Evolutionary conservation across 2,329 filamentous ascomycete genomes (phyloP).

Genomic region (Fusarium sp.): DNA sequence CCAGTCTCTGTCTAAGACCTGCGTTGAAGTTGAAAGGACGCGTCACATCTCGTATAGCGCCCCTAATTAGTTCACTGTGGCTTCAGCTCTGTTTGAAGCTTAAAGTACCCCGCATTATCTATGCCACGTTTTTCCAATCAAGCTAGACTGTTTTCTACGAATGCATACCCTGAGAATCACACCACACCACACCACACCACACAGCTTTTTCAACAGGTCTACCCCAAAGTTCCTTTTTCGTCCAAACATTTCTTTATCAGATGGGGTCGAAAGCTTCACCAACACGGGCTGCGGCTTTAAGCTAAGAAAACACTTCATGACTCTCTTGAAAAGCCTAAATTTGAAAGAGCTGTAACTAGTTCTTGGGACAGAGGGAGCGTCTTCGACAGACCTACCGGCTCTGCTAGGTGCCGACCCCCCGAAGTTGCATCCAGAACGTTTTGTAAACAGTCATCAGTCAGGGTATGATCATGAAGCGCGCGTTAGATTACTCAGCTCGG

Average conservation of each 20-base stretch:
- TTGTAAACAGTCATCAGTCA: background rate
- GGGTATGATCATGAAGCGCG: background rate
- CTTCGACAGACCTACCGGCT: background rate
- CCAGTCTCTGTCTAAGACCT: background rate
- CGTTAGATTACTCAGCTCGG: background rate
- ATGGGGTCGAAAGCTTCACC: background rate
- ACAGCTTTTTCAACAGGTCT: no score
- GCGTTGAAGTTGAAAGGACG: background rate
- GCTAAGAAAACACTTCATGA: slow-evolving; percentile 2
- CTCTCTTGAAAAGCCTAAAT: background rate
- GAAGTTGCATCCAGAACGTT: background rate
- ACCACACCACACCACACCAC: no score
- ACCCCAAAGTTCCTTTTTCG: no score
- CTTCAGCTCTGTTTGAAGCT: background rate
- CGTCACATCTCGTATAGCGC: background rate
- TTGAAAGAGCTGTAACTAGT: background rate
- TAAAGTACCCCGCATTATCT: background rate
- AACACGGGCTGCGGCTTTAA: background rate
- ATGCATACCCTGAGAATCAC: background rate
- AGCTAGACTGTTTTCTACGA: no score
- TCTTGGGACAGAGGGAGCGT: background rate
- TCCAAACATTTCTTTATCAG: slow-evolving; percentile 4
- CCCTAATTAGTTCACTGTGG: background rate
- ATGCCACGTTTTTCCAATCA: background rate
- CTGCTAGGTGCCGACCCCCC: background rate